Percentiles rank a stretch among this genome's conserved stretches.
Conservation (phyloP, 2,329 filamentous ascomycete genomes). For the Meredithiella fracta region DNA sequence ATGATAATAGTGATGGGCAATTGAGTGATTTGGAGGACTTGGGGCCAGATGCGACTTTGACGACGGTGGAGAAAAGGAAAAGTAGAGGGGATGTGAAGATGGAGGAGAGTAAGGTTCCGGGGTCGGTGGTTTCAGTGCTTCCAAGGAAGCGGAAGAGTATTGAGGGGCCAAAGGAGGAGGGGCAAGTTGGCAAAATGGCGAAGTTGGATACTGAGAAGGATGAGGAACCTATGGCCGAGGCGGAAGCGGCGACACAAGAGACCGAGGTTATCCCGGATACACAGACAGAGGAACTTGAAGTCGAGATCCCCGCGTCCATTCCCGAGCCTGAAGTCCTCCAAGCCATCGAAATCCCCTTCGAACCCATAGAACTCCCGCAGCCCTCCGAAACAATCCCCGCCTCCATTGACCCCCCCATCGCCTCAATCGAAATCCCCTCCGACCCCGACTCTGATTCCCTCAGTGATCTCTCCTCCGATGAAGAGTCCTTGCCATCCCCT, state of each 20-base stretch:
- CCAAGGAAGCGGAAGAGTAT: conserved; percentile 39
- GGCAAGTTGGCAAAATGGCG: conserved; percentile 23
- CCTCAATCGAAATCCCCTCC: conserved; percentile 8
- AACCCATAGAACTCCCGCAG: no score
- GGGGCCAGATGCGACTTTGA: conserved; percentile 50
- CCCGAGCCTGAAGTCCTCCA: not conserved
- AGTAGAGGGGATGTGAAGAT: conserved; percentile 22
- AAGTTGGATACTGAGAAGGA: conserved; percentile 20
- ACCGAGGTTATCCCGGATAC: conserved; percentile 13
- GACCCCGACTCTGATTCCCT: conserved; percentile 17
- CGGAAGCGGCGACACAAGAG: not conserved
- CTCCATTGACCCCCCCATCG: conserved; percentile 9
- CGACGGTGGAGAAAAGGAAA: conserved; percentile 37
- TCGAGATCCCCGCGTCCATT: conserved; percentile 12
- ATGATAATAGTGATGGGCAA: conserved; percentile 19
- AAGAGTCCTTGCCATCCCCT: conserved; percentile 21
- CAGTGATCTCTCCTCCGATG: conserved; percentile 17
- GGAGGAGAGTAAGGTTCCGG: not conserved
- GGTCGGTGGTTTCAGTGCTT: conserved; percentile 4
- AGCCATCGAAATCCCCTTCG: not conserved
- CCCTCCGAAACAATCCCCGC: not conserved
- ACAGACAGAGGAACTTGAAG: conserved; percentile 1
- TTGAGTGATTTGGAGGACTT: conserved; percentile 34
- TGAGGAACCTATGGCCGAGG: conserved; percentile 14
- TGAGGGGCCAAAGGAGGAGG: conserved; percentile 26